Conservation (phyloP, 1,284 basidiomycete species). For the Naganishia sp. region DNA sequence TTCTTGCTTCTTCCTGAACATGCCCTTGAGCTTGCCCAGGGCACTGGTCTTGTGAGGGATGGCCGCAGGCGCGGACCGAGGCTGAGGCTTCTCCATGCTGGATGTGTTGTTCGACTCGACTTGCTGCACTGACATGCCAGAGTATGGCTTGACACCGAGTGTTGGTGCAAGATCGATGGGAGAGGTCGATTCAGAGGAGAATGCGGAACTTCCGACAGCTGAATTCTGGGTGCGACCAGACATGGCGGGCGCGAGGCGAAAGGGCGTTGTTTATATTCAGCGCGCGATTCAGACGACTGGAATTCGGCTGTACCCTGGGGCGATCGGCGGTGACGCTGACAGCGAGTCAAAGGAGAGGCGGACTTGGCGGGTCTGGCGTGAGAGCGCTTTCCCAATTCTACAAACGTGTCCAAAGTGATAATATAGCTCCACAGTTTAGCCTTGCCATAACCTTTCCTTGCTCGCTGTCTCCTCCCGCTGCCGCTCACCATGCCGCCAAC, state of each 20-base stretch:
- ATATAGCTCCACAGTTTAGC: too few relatives aligned
- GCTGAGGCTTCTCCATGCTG: slow-evolving; percentile 15
- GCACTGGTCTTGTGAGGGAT: slow-evolving; percentile 19
- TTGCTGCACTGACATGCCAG: neutral
- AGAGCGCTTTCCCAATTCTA: too few relatives aligned
- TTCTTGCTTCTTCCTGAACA: slow-evolving; percentile 28
- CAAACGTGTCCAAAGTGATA: too few relatives aligned
- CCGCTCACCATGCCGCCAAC: too few relatives aligned
- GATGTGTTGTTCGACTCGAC: slow-evolving; percentile 18
- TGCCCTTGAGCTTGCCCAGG: slow-evolving; percentile 28
- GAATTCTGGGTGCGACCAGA: slow-evolving; percentile 3
- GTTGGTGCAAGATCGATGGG: slow-evolving; percentile 1
- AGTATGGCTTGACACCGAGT: slow-evolving; percentile 14
- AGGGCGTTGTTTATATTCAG: slow-evolving; percentile 3
- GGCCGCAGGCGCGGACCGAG: slow-evolving; percentile 12
- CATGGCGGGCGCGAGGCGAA: slow-evolving; percentile 5
- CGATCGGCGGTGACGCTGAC: too few relatives aligned
- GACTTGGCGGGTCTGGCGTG: too few relatives aligned
- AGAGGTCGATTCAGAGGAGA: slow-evolving; percentile 8
- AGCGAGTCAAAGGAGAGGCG: too few relatives aligned
- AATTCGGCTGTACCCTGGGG: too few relatives aligned
- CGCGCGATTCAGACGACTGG: too few relatives aligned
- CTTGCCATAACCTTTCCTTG: too few relatives aligned
- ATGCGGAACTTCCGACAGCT: slow-evolving; percentile 4
- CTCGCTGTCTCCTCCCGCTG: too few relatives aligned